A percentile compares a stretch with the other conserved stretches of the same genome.
Evolutionary conservation across 306 rosid species (phyloP).

Genomic region (Sphenostylis stenocarpa): DNA sequence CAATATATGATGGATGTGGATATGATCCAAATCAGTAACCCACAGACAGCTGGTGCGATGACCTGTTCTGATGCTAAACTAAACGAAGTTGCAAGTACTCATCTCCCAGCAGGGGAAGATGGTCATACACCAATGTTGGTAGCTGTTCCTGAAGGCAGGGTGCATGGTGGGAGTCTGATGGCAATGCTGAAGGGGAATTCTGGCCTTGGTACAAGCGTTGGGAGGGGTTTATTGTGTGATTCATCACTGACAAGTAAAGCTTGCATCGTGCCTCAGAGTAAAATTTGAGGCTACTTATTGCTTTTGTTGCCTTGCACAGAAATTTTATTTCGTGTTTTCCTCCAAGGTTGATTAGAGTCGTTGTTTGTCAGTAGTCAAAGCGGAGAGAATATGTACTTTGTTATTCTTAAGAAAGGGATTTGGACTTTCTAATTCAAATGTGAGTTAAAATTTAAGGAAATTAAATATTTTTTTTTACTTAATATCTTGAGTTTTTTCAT

Average conservation of each 20-base stretch:
- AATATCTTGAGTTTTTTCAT: too few species aligned
- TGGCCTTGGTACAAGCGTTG: conserved; percentile 41
- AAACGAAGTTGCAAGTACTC: conserved; percentile 30
- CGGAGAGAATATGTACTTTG: conserved; percentile 30
- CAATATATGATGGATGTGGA: conserved; percentile 57
- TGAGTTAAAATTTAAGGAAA: too few species aligned
- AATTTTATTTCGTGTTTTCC: conserved; percentile 32
- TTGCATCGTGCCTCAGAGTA: conserved; percentile 41
- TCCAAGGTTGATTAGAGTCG: conserved; percentile 31
- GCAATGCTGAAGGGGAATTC: conserved; percentile 58
- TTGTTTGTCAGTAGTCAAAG: conserved; percentile 37
- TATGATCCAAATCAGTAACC: conserved; percentile 27
- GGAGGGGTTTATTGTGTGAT: conserved; percentile 28
- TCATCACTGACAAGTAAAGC: conserved; percentile 47
- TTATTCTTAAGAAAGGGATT: conserved; percentile 33
- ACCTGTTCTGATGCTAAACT: conserved; percentile 32
- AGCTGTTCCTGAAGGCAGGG: conserved; percentile 78
- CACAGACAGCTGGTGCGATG: neutral
- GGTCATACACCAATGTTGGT: conserved; percentile 33
- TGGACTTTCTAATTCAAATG: too few species aligned
- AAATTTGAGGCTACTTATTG: conserved; percentile 53
- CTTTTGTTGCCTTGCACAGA: conserved; percentile 27
- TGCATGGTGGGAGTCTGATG: conserved; percentile 88
- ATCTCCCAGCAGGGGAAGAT: conserved; percentile 34
- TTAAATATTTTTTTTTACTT: too few species aligned